Evolutionary conservation across 768 basidiomycete species (phyloP).

Genomic region (Pleurotus cornucopiae): DNA sequence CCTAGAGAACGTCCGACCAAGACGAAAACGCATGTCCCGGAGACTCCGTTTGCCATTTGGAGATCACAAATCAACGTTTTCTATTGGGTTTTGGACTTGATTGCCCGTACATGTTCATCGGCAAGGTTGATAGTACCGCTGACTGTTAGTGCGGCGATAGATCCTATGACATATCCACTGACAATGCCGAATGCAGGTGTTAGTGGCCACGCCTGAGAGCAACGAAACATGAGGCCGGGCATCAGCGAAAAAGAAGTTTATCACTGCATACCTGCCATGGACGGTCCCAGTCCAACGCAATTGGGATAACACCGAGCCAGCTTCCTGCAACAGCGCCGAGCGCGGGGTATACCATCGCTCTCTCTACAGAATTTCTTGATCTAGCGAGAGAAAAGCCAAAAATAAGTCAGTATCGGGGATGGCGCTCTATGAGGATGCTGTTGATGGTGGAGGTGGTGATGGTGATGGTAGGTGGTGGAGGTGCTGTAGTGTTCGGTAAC

Average conservation of each 20-base stretch:
- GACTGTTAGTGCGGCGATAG: constrained; percentile 48
- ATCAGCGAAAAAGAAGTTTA: background rate
- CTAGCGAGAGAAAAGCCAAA: constrained; percentile 26
- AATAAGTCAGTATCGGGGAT: constrained; percentile 3
- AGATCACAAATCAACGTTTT: background rate
- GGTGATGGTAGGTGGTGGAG: background rate
- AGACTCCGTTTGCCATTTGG: too few relatives aligned
- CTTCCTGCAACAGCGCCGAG: constrained; percentile 68
- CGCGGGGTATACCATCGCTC: constrained; percentile 75
- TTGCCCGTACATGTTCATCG: constrained; percentile 28
- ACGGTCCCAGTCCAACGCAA: constrained; percentile 94
- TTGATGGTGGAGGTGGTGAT: constrained; percentile 1
- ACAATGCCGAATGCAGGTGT: constrained; percentile 73
- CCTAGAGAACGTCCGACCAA: too few relatives aligned
- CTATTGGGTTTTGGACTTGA: constrained; percentile 8
- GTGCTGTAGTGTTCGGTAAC: constrained; percentile 25
- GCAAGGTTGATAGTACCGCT: constrained; percentile 35
- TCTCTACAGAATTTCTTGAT: constrained; percentile 63
- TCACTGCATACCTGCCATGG: constrained; percentile 83
- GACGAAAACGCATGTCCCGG: too few relatives aligned
- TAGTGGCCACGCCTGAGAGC: constrained; percentile 72
- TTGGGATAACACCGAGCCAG: constrained; percentile 80
- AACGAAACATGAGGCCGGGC: background rate
- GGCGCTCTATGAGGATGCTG: background rate
- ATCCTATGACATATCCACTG: constrained; percentile 60